Conservation (phyloP, 2,329 filamentous ascomycete genomes). For the Corniculantispora saksenae region DNA sequence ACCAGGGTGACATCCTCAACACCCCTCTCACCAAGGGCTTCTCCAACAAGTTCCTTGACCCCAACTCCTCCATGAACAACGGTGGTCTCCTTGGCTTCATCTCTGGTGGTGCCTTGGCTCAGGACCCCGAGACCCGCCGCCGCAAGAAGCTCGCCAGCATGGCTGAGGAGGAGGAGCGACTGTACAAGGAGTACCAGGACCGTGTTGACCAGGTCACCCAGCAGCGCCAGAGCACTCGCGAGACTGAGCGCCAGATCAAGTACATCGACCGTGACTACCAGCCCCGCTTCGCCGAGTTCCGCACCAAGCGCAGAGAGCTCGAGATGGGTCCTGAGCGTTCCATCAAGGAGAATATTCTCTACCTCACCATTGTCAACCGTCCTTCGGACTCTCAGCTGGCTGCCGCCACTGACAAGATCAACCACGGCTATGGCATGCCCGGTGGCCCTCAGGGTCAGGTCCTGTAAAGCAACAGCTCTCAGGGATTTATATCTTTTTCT, state of each 20-base stretch:
- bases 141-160: slow-evolving; percentile 17
- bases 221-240: slow-evolving; percentile 18
- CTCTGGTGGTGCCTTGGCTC: slow-evolving; percentile 18
- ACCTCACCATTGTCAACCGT: slow-evolving; percentile 20
- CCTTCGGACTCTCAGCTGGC: slow-evolving; percentile 20
- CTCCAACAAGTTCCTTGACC: slow-evolving; percentile 31
- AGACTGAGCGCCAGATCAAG: slow-evolving; percentile 19
- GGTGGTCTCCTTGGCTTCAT: slow-evolving; percentile 19
- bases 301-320: slow-evolving; percentile 17
- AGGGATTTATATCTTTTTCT: background rate
- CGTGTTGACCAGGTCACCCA: slow-evolving; percentile 16
- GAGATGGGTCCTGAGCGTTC: slow-evolving; percentile 19
- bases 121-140: slow-evolving; percentile 18
- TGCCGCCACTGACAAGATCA: slow-evolving; percentile 18
- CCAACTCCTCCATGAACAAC: slow-evolving; percentile 27
- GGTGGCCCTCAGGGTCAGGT: slow-evolving; percentile 12
- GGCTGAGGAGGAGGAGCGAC: slow-evolving; percentile 16
- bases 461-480: background rate
- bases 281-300: slow-evolving; percentile 19
- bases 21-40: slow-evolving; percentile 25
- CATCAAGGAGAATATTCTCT: slow-evolving; percentile 21
- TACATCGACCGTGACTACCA: slow-evolving; percentile 20
- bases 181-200: slow-evolving; percentile 19
- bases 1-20: slow-evolving; percentile 21
- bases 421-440: slow-evolving; percentile 11